Conservation (phyloP, 1,284 basidiomycete species). For the Mycena sp. region DNA sequence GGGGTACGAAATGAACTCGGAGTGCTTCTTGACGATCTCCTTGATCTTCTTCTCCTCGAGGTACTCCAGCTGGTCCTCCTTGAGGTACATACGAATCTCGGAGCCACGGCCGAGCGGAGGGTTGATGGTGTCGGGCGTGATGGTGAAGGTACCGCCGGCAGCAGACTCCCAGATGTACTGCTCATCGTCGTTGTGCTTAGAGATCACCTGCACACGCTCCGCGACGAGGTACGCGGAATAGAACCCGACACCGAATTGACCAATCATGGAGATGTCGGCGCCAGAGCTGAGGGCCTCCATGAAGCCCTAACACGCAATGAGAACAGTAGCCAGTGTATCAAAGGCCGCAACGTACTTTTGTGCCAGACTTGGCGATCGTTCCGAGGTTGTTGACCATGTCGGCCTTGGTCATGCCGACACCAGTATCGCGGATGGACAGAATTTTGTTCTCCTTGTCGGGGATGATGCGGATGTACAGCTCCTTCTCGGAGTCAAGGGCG, state of each 20-base stretch:
- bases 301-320: conserved; percentile 78
- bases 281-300: conserved; percentile 96
- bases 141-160: conserved; percentile 99
- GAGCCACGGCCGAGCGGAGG: conserved; percentile 94
- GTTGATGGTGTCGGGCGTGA: conserved; percentile 93
- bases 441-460: conserved; percentile 97
- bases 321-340: conserved; percentile 25
- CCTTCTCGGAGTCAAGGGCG: conserved; percentile 88
- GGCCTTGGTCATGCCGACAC: conserved; percentile 99
- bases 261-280: conserved; percentile 95
- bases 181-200: conserved; percentile 99
- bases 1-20: conserved; percentile 99
- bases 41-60: conserved; percentile 99
- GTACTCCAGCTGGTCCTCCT: conserved; percentile 99
- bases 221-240: conserved; percentile 99
- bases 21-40: conserved; percentile 99
- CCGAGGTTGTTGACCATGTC: conserved; percentile 99
- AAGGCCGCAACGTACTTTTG: conserved; percentile 65
- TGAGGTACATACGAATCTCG: conserved; percentile 94
- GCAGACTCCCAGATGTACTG: conserved; percentile 99
- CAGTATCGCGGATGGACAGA: conserved; percentile 93
- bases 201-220: conserved; percentile 97
- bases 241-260: conserved; percentile 99
- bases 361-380: conserved; percentile 99
- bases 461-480: conserved; percentile 91